Percentiles rank a stretch among this genome's conserved stretches.
These are phyloP conservation scores for Cochlearia excelsa DNA, from an alignment of 345 rosid genomes.

Conservation along the genomic window DNA sequence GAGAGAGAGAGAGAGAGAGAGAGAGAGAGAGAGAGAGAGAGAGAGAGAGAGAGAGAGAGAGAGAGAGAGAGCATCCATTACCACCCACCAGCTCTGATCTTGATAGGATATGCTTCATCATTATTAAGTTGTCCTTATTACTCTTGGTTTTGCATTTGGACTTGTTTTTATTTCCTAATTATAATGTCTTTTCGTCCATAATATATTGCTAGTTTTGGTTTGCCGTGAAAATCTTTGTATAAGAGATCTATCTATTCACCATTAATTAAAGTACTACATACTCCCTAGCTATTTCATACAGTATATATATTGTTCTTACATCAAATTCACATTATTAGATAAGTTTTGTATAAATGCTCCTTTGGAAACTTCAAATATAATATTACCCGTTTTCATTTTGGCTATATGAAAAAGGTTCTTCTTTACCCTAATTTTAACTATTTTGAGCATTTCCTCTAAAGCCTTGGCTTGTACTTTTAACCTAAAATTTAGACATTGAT, in stretches of 20 bases:
- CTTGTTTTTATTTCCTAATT: slow-evolving; percentile 7
- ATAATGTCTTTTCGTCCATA: background rate
- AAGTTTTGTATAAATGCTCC: background rate
- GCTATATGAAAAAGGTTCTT: slow-evolving; percentile 10
- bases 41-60: slow-evolving; percentile 36
- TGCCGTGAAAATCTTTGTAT: too few relatives aligned
- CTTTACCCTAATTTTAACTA: background rate
- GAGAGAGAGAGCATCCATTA: slow-evolving; percentile 39
- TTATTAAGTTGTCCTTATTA: slow-evolving; percentile 18
- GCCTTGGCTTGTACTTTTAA: slow-evolving; percentile 6
- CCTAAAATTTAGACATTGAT: slow-evolving; percentile 8
- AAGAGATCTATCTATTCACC: too few relatives aligned
- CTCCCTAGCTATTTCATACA: too few relatives aligned
- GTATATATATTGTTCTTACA: too few relatives aligned
- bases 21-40: slow-evolving; percentile 34
- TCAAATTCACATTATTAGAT: too few relatives aligned
- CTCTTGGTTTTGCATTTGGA: slow-evolving; percentile 18
- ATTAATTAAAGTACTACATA: too few relatives aligned
- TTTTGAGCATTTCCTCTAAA: slow-evolving; percentile 7
- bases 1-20: slow-evolving; percentile 34
- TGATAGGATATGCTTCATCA: slow-evolving; percentile 52
- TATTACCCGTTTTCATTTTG: slow-evolving; percentile 17
- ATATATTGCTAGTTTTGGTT: too few relatives aligned
- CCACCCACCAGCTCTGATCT: slow-evolving; percentile 73
- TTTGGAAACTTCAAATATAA: slow-evolving; percentile 20